Base-by-base conservation (phyloP, 2,329 filamentous ascomycete genomes). In the Leptographium radiaticola region DNA sequence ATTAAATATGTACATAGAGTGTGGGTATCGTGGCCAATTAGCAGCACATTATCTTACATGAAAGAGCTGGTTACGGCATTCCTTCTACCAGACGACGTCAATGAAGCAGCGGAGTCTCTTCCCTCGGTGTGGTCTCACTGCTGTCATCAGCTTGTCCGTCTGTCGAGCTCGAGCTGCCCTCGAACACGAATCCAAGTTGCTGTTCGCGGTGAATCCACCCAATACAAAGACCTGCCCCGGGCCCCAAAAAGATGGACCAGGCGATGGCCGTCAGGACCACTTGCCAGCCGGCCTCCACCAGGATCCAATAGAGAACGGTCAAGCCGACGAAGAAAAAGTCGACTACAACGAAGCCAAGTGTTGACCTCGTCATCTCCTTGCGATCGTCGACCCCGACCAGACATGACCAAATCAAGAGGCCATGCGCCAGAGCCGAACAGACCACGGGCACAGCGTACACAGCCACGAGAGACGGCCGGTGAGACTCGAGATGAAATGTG, bases 221-320 rank as follows among this genome's bases (percentile, higher is more conserved):
- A 4, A 65, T 31, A 49, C 65, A 68, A 4, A 70, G 55, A 0
- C 68, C 68, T 0, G 68, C 68, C 0, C 69, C 69, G 0, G 69
- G 68, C 0, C 69, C 69, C 5, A 69, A 48, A 9, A 67, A 30
- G 0, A 64, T 34, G 0, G 66, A 65, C 0, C 58, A 53, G 7
- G 56, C 58, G 6, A 66, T 50, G 57, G 65, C 61, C 11, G 64
- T 53, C 1, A 59, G 40, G 6, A 61, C 61, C 7, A 64, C 64
- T 10, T 64, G 62, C 68, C 71, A 71, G 18, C 75, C 75, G 0
- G 71, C 70, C 62, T 79, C 76, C 16, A 75, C 72, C 42, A 77
- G 62, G 38, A 78, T 63, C 75, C 75, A 79, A 62, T 78, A 79
- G 36, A 77, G 57, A 6, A 76, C 70, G 1, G 75, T 76, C 59